Base-by-base conservation (phyloP, 257 asterid species). In the Scutellaria baicalensis region DNA sequence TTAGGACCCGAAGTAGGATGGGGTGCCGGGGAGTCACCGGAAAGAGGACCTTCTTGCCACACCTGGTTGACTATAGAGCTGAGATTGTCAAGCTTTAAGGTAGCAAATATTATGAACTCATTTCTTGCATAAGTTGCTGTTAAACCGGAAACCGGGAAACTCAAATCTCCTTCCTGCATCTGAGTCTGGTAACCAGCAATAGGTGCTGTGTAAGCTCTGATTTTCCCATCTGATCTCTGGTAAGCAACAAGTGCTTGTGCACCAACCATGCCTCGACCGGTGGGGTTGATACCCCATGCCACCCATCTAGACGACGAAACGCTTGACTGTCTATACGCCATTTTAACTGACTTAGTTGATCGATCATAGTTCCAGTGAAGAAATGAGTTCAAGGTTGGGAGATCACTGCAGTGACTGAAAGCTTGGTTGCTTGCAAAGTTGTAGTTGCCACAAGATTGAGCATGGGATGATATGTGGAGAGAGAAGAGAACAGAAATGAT, bases 1-100 rank as follows among this genome's bases (percentile, higher is more conserved):
- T 86, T 88, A 17, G 80, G 55, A 10, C 93, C 95, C 13, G 93
- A 39, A 13, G 82, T 69, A 18, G 80, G 58, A 75, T 92, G 98
- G 71, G 68, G 56, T 2, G 80, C 80, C 6, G 93, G 98, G 23
- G 81, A 60, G 54, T 77, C 87, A 1, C 86, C 85, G 5, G 96
- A 90, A 66, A 90, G 47, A 1, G 97, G 95, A 9, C 97, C 98
- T 14, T 85, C 90, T 72, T 93, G 98, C 98, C 98, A 93, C n/a
- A 88, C 85, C 63, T 93, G 98, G 70, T 88, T 90, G 27, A 90
- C 71, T 10, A 78, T 67, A 6, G 88, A 75, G 78, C 85, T 86
- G 1, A 79, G 51, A 20, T 84, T 80, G 13, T 77, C 91, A 23
- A 90, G 88, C 57, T 64, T 81, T 31, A 93, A 64, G 0, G 86